Base-by-base conservation (phyloP, 768 basidiomycete species). In the Panellus pusillus region DNA sequence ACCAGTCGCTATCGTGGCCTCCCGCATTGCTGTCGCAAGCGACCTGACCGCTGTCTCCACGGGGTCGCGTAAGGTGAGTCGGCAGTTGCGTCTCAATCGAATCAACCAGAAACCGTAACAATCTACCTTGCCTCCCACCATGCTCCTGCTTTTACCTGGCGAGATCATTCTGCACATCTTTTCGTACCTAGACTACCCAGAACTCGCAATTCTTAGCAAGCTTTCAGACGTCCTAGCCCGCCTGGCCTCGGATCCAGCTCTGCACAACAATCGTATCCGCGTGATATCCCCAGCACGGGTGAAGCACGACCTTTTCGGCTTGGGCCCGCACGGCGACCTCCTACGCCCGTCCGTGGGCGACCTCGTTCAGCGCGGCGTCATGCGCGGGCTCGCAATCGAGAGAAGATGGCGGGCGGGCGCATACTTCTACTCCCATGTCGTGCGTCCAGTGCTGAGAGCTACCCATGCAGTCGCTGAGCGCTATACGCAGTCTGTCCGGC, bases 161-260 rank as follows among this genome's bases (percentile, higher is more conserved):
- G 87, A 89, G 66, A 70, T 80, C 31, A 55, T 82, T 24, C 73
- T 88, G 41, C 71, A 83, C 60, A 85, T 88, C 28, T 70, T 87
- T 41, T 82, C 84, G 0, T 90, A 80, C 66, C 74, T 91, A 50
- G 89, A 90, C 67, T 68, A 89, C 6, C 88, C 89, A 0, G 89
- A 91, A 64, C 77, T 89, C 42, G 78, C 78, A 43, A 62, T 74
- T 1, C 65, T 88, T 37, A 75, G 79, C 8, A 76, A 72, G 50
- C 72, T 78, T 24, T 77, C 72, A 47, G 80, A 75, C 24, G 55
- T 66, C 19, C 72, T 89, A 7, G 74, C 76, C 8, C 64, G 63
- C 7, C 72, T 89, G 47, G 78, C 84, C 11, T 66, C 74, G 7
- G 87, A 90, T 65, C 85, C 82, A 0, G 76, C 84, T 9, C 69